These are phyloP conservation scores for Eleusine indica DNA, from an alignment of 176 grass and related monocot genomes.

Conservation along the genomic window DNA sequence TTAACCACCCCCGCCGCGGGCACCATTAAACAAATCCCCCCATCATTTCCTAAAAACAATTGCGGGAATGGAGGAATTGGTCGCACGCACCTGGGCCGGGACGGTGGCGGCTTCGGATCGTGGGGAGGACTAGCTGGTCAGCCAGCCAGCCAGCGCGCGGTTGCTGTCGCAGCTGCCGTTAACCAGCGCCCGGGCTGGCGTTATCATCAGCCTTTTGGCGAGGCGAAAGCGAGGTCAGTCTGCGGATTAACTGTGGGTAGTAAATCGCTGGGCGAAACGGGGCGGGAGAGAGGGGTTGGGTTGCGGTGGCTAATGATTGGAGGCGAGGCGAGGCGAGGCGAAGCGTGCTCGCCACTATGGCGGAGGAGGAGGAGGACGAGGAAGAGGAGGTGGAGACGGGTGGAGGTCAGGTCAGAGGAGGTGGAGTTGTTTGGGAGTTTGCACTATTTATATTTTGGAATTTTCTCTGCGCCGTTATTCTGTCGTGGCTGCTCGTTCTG, in stretches of 20 bases:
- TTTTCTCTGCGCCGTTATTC: neutral
- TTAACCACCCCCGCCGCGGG: slow-evolving; percentile 42
- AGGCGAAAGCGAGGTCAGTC: neutral
- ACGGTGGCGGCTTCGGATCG: slow-evolving; percentile 38
- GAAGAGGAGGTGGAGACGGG: neutral
- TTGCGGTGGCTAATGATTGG: slow-evolving; percentile 44
- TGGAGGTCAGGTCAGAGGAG: neutral
- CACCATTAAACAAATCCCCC: slow-evolving; percentile 44
- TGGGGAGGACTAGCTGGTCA: slow-evolving; percentile 35
- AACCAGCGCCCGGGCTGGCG: slow-evolving; percentile 17
- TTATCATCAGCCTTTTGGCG: neutral
- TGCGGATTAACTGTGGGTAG: neutral
- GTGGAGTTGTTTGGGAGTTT: slow-evolving; percentile 35
- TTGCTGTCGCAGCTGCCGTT: slow-evolving; percentile 46
- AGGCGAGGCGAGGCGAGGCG: slow-evolving; percentile 11
- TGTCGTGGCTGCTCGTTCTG: slow-evolving; percentile 23
- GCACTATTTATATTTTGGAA: slow-evolving; percentile 32
- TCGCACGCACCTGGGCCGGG: slow-evolving; percentile 43
- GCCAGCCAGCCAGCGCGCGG: slow-evolving; percentile 4
- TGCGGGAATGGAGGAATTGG: slow-evolving; percentile 32
- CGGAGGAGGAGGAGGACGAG: neutral
- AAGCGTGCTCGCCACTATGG: slow-evolving; percentile 50
- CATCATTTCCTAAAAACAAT: slow-evolving; percentile 19
- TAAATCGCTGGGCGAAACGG: slow-evolving; percentile 10
- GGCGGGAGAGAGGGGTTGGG: neutral